These are phyloP conservation scores for Vigna reflexopilosa DNA, from an alignment of 306 rosid genomes.

Conservation along the genomic window DNA sequence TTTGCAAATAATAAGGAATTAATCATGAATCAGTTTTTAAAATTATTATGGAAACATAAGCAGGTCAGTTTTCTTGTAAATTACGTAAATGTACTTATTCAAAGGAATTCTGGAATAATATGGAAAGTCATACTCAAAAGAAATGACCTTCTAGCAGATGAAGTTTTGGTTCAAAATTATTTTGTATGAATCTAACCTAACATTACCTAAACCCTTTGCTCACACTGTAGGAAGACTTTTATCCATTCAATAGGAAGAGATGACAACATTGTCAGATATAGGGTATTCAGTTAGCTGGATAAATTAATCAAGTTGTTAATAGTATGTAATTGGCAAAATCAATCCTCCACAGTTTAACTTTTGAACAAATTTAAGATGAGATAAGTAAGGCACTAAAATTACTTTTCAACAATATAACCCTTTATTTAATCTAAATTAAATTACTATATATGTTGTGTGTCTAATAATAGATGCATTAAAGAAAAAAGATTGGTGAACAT, in stretches of 20 bases:
- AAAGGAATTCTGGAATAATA: neutral
- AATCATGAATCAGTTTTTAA: neutral
- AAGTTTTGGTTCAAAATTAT: neutral
- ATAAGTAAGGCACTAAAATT: too few species aligned
- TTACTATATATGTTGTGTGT: too few species aligned
- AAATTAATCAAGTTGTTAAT: too few species aligned
- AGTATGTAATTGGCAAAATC: too few species aligned
- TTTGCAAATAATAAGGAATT: neutral
- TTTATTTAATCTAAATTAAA: too few species aligned
- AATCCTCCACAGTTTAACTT: too few species aligned
- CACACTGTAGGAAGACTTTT: conserved; percentile 43
- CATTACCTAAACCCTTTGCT: neutral
- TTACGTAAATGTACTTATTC: neutral
- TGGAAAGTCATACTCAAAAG: neutral
- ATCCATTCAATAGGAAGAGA: conserved; percentile 37
- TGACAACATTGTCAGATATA: conserved; percentile 78
- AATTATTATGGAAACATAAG: neutral
- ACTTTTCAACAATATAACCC: too few species aligned
- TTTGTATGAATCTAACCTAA: conserved; percentile 12
- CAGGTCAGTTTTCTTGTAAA: neutral
- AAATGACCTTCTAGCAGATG: neutral
- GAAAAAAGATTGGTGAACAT: too few species aligned
- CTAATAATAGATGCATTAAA: too few species aligned
- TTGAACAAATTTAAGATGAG: too few species aligned
- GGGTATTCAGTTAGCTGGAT: conserved; percentile 21